A percentile compares a stretch with the other conserved stretches of the same genome.
These are phyloP conservation scores for Hypoxylon sp. DNA, from an alignment of 2,329 filamentous ascomycete species.

Conservation along the genomic window DNA sequence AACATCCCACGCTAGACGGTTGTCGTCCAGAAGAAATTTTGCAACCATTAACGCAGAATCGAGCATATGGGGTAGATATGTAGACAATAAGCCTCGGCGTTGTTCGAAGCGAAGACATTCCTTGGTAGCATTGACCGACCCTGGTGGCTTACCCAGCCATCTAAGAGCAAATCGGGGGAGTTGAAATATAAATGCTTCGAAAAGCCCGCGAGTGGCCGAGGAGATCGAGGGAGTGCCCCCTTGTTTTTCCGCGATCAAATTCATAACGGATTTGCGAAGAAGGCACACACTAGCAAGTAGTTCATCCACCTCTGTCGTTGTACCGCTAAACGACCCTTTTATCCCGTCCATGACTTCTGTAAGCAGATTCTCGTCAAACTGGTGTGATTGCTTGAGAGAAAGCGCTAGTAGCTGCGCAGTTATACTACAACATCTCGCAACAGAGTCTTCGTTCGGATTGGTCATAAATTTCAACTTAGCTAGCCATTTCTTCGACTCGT, in stretches of 20 bases:
- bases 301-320: constrained; percentile 69
- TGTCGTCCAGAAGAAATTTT: constrained; percentile 64
- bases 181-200: constrained; percentile 68
- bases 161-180: constrained; percentile 70
- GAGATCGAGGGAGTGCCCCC: constrained; percentile 22
- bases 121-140: constrained; percentile 64
- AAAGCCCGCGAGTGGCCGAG: constrained; percentile 49
- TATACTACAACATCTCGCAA: constrained; percentile 63
- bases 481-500: constrained; percentile 68
- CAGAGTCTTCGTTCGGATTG: constrained; percentile 57
- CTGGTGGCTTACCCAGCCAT: constrained; percentile 70
- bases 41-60: constrained; percentile 70
- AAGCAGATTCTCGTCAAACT: constrained; percentile 58
- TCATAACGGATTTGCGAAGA: constrained; percentile 66
- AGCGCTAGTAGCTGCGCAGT: constrained; percentile 67
- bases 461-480: constrained; percentile 57
- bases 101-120: constrained; percentile 72
- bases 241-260: constrained; percentile 54
- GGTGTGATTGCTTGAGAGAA: constrained; percentile 60
- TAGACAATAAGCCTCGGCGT: constrained; percentile 64
- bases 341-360: constrained; percentile 64
- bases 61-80: constrained; percentile 67
- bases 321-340: constrained; percentile 70
- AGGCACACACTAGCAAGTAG: constrained; percentile 67
- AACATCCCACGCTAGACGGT: constrained; percentile 63